Base-by-base conservation (phyloP, 2,329 filamentous ascomycete species). In the Zalaria sp. region DNA sequence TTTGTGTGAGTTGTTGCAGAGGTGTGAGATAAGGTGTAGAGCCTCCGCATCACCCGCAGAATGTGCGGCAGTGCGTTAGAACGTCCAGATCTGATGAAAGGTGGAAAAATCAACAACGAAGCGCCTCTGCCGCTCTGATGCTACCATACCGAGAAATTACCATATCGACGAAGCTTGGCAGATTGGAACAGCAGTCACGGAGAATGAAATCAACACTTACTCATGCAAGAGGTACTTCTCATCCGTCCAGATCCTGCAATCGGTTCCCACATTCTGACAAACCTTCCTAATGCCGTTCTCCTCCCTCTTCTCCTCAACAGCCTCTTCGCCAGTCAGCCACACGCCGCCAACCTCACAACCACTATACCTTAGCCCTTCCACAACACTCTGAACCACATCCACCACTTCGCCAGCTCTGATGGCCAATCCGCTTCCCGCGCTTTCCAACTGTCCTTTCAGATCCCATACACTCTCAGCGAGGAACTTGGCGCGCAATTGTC, bases 211-310 rank as follows among this genome's bases (percentile, higher is more conserved):
- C 27, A 38, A 9, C 25, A 72, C 81, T 61, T 64, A 88, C 83
- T 88, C 81, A 52, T 88, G 79, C 39, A 88, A 68, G 45, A 79
- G 79, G 50, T 83, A 88, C 56, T 88, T 89, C 58, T 87, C 83
- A 51, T 89, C 83, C 0, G 61, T 58, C 75, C 78, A 87, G 1
- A 77, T 44, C 54, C 73, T 73, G 56, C 85, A 83, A 1, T 75
- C 67, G 3, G 77, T 64, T 1, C 65, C 67, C 3, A 68, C 60
- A 8, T 68, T 56, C 25, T 69, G 59, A 42, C 81, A 78, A 0
- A 75, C 54, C 0, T 62, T 55, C 27, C 67, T 65, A 2, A 84
- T 65, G 1, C 63, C 63, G 25, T 64, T 58, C 50, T 86, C 77
- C 41, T 88, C 81, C 4, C 62, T 58, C 43, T 72, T 69, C 56